Evolutionary conservation across 176 grass and related monocot genomes (phyloP), one percentile per base, ranked within the genome.

Genomic region (Canna indica): DNA sequence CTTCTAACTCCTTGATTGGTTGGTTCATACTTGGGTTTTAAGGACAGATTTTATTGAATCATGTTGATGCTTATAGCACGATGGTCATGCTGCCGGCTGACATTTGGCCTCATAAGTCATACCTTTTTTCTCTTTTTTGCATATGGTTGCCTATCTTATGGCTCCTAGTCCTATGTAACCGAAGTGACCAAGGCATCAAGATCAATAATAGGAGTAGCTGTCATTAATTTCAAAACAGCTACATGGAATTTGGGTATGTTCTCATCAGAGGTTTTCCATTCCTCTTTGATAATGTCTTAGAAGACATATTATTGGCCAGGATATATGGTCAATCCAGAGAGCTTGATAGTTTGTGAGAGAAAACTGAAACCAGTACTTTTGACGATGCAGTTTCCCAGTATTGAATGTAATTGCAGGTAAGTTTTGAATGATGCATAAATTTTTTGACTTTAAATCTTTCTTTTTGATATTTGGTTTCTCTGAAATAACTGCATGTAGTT

Each of bases 401-500:
- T 58, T 58, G 53, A 58, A 58, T 58, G 10, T 28, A 58, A 24
- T 56, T 56, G n/a, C 52, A 56, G 52, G 52, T 56, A 56, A 56
- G 52, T 56, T 56, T 56, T 56, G 26, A 9, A 58, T 26, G 10
- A 58, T 27, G n/a, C 6, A 58, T 58, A 58, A 25, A 58, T 25
- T 25, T 11, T 58, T 58, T 26, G 22, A 3, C 10, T 20, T 20
- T 3, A 25, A 22, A 7, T 58, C 25, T 58, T 26, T 58, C 25
- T 26, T 58, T 58, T 58, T 58, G 11, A 25, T n/a, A 28, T 58
- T 5, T 58, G 22, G 22, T 58, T 8, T 27, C 53, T 58, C 11
- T 8, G 11, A 25, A 25, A 58, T 57, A 22, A 58, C 22, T 26
- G 25, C 25, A 11, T 26, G 25, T 24, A 39, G 5, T 39, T 39